Conservation (phyloP, 495 filamentous ascomycete species). For the Recurvomyces mirabilis region DNA sequence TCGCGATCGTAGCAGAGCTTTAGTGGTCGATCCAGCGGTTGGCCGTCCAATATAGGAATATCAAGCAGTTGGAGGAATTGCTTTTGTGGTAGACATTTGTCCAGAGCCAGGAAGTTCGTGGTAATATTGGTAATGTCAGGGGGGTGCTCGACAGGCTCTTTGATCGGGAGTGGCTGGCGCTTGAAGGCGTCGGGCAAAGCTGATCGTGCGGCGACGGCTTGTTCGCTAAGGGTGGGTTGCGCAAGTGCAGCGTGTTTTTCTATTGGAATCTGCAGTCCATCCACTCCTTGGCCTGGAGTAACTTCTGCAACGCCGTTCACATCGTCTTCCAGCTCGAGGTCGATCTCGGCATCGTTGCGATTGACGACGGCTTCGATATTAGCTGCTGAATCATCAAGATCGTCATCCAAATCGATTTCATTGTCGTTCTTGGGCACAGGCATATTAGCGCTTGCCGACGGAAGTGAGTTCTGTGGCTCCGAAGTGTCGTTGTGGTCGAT, state of each 20-base stretch:
- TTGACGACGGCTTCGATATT: neutral
- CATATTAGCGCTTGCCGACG: neutral
- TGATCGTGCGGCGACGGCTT: slow-evolving; percentile 9
- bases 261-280: neutral
- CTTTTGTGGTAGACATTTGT: slow-evolving; percentile 69
- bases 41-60: slow-evolving; percentile 35
- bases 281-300: slow-evolving; percentile 7
- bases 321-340: slow-evolving; percentile 17
- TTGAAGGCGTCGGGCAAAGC: slow-evolving; percentile 48
- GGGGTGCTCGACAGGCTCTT: slow-evolving; percentile 28
- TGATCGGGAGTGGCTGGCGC: slow-evolving; percentile 55
- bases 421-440: slow-evolving; percentile 21
- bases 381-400: slow-evolving; percentile 22
- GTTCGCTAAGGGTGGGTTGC: neutral
- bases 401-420: slow-evolving; percentile 33
- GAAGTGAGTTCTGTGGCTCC: slow-evolving; percentile 1
- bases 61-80: slow-evolving; percentile 73
- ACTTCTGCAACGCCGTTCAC: slow-evolving; percentile 11
- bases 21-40: slow-evolving; percentile 23
- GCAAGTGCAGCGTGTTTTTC: neutral
- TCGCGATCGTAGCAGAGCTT: slow-evolving; percentile 75
- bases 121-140: slow-evolving; percentile 54
- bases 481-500: slow-evolving; percentile 44
- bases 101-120: slow-evolving; percentile 80
- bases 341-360: slow-evolving; percentile 21